Base-by-base conservation (phyloP, 768 basidiomycete genomes). In the Pleurotus platypus region DNA sequence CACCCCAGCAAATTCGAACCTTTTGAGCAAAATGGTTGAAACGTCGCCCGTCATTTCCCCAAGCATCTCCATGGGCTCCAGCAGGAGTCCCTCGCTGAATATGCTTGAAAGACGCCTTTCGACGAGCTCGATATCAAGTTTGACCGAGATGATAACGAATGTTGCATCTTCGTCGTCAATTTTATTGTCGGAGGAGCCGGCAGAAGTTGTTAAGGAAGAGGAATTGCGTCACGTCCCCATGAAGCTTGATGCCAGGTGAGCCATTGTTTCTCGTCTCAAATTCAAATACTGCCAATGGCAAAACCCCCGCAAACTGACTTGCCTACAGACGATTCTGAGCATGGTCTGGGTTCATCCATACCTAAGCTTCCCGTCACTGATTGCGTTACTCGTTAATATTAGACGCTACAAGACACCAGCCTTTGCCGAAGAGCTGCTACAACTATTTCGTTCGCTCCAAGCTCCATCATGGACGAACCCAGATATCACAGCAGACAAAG, bases 171-270 rank as follows among this genome's bases (percentile, higher is more conserved):
- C 72, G 50, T 67, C 69, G 40, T 57, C 72, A 48, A 68, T 75
- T 57, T 69, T 65, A 39, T 65, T 73, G n/a, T 62, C 70, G 35
- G 70, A 75, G 20, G 68, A 63, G 27, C 69, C 75, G 13, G 64
- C 66, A 22, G 75, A 81, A 59, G 74, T 76, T 30, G 77, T 81
- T 16, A 72, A 73, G 16, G 79, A 80, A 59, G 83, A 89, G 55
- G 86, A 85, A 9, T 64, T 92, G 59, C 77, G 75, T 27, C 86
- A 91, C 69, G 77, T 77, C 30, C 71, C 75, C 43, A 64, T 77
- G 11, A 77, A 69, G 61, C 69, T 93, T 55, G 80, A 89, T 61
- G 80, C 89, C 46, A 88, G 84, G 91, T 91, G 74, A 85, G 88
- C 63, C 43, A 56, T 67, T 64, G 64, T 43, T 54, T 58, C 64